A percentile compares a stretch with the other conserved stretches of the same genome.
These are phyloP conservation scores for Kluyveromyces siamensis DNA, from an alignment of 805 yeast genomes.

Conservation along the genomic window DNA sequence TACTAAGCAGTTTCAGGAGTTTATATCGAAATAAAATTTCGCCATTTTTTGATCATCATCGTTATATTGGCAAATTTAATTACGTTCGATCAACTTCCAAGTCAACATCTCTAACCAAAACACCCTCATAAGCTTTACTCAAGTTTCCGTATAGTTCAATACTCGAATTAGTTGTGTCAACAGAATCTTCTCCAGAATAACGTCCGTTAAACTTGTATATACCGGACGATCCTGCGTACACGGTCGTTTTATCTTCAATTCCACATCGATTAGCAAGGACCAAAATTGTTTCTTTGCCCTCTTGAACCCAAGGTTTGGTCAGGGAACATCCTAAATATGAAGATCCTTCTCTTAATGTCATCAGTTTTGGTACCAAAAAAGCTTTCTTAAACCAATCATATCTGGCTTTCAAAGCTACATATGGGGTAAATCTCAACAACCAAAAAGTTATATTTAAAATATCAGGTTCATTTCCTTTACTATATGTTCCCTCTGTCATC, in stretches of 20 bases:
- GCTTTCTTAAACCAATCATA: constrained; percentile 10
- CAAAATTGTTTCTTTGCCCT: constrained; percentile 28
- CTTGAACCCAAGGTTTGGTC: constrained; percentile 20
- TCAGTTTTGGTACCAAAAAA: constrained; percentile 6
- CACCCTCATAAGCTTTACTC: constrained; percentile 59
- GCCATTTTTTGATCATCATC: no score
- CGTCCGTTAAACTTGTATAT: constrained; percentile 46
- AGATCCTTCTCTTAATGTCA: constrained; percentile 8
- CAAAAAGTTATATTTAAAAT: constrained; percentile 56
- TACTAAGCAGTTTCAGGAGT: no score
- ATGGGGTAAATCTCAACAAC: constrained; percentile 62
- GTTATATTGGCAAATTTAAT: no score
- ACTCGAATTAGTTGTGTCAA: constrained; percentile 39
- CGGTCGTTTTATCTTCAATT: constrained; percentile 47
- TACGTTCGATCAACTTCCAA: constrained; percentile 17
- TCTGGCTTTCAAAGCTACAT: constrained; percentile 32
- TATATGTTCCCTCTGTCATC: constrained; percentile 7
- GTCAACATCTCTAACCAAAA: constrained; percentile 50
- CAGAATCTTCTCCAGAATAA: constrained; percentile 13
- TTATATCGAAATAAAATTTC: no score
- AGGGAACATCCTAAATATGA: constrained; percentile 18
- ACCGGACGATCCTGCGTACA: constrained; percentile 59
- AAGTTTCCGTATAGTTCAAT: constrained; percentile 47
- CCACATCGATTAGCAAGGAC: constrained; percentile 70
- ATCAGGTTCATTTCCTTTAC: constrained; percentile 34